Percentiles rank a stretch among this genome's conserved stretches.
Evolutionary conservation across 106 monocot species (phyloP).

Genomic region (Platanthera guangdongensis): DNA sequence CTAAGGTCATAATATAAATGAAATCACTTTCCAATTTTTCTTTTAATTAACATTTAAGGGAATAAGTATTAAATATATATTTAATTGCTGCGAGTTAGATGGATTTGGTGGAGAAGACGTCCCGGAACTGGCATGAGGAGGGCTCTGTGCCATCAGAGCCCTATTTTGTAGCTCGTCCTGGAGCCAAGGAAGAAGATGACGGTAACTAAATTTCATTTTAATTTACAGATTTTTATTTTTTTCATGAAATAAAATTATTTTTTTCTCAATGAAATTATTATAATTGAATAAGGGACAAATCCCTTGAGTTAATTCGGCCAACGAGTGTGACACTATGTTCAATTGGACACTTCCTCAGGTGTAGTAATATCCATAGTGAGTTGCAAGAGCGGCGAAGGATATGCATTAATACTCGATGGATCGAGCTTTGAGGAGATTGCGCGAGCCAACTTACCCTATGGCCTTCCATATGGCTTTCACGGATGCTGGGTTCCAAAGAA

Average conservation of each 20-base stretch:
- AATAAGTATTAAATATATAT: no score
- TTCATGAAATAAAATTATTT: no score
- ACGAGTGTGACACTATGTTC: no score
- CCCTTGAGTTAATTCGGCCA: no score
- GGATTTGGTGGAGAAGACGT: constrained; percentile 62
- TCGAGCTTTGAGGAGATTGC: constrained; percentile 73
- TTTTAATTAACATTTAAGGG: no score
- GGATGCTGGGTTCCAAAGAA: constrained; percentile 79
- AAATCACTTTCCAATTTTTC: no score
- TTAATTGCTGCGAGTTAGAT: constrained; percentile 17
- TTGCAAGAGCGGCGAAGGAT: constrained; percentile 60
- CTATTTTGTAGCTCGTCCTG: constrained; percentile 76
- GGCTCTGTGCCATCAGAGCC: constrained; percentile 90
- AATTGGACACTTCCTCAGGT: constrained; percentile 22
- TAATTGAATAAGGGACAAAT: no score
- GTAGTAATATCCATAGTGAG: constrained; percentile 82
- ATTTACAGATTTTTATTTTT: no score
- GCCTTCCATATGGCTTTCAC: constrained; percentile 81
- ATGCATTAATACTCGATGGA: constrained; percentile 69
- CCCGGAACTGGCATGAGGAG: constrained; percentile 75
- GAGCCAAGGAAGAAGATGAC: constrained; percentile 69
- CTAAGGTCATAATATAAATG: constrained; percentile 38
- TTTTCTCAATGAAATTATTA: no score
- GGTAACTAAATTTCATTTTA: constrained; percentile 20
- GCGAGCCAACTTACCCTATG: constrained; percentile 74